A percentile compares a stretch with the other conserved stretches of the same genome.
Evolutionary conservation across 23 red algal species (phyloP).

Genomic region (Gracilaria domingensis): DNA sequence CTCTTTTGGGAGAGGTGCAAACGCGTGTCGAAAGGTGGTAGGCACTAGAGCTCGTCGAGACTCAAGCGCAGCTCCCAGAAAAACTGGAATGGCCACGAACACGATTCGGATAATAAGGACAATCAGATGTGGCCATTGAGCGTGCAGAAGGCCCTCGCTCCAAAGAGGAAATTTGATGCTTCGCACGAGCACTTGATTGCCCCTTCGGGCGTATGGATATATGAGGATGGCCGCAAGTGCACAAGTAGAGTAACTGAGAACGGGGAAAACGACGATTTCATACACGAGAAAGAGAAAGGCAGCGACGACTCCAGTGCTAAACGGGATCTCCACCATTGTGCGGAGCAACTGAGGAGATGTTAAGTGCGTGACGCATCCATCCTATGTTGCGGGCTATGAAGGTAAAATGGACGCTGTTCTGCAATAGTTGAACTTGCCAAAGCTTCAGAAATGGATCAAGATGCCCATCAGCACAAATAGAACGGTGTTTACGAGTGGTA

Average conservation of each 20-base stretch:
- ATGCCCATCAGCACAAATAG: too few species aligned
- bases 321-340: background rate
- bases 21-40: background rate
- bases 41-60: background rate
- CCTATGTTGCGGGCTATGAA: too few species aligned
- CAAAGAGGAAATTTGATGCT: slow-evolving; percentile 13
- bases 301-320: background rate
- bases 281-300: background rate
- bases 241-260: slow-evolving; percentile 9
- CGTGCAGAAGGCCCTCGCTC: background rate
- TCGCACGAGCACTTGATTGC: background rate
- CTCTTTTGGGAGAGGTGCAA: background rate
- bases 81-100: background rate
- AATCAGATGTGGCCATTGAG: background rate
- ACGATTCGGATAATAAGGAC: background rate
- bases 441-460: too few species aligned
- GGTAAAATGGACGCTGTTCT: too few species aligned
- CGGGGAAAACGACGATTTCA: slow-evolving; percentile 12
- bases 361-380: too few species aligned
- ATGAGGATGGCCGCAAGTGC: background rate
- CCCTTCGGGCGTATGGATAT: background rate
- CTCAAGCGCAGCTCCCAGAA: background rate
- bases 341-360: too few species aligned
- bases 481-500: too few species aligned
- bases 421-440: too few species aligned